Base-by-base conservation (phyloP, 176 grass and related monocot species). In the Musa acuminata region DNA sequence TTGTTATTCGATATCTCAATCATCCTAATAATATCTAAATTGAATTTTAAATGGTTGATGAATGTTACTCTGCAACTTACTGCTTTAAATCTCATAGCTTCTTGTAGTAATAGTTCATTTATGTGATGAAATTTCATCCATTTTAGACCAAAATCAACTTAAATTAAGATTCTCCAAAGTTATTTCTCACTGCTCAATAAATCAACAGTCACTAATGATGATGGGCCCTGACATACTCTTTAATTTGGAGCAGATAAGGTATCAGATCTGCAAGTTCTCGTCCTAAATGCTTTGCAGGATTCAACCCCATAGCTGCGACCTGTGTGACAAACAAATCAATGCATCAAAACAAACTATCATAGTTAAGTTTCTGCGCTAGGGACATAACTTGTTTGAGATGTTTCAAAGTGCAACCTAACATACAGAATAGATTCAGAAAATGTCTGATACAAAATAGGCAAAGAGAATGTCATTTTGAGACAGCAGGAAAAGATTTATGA, bases 291-390 rank as follows among this genome's bases (percentile, higher is more conserved):
- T 78, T 77, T 79, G 93, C 83, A 86, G 94, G 94, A 55, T 84
- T 88, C 73, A 98, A 11, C 12, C 94, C 94, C 72, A 98, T 85
- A 21, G 90, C 84, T 24, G 94, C 94, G 22, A 98, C 94, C 94
- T 98, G 73, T 1, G 85, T 72, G 84, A 5, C 13, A 65, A 52
- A 78, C 17, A 74, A 29, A 59, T 51, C 83, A 69, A 55, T 87
- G 76, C 3, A 35, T 52, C 8, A 71, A 74, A 51, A 55, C 29
- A 71, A 71, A 71, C 10, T 71, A 70, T 11, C 23, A 27, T 4
- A 11, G 5, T 8, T 24, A 27, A 35, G 29, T 35, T 35, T 35
- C 29, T 35, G 29, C 3, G 29, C 29, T 4, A 5, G 29, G 29
- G 29, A 35, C 29, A 35, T 3, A 35, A 35, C 3, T 35, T 35